Conservation (phyloP, 2,329 filamentous ascomycete genomes). For the Aspergillus awamori region DNA sequence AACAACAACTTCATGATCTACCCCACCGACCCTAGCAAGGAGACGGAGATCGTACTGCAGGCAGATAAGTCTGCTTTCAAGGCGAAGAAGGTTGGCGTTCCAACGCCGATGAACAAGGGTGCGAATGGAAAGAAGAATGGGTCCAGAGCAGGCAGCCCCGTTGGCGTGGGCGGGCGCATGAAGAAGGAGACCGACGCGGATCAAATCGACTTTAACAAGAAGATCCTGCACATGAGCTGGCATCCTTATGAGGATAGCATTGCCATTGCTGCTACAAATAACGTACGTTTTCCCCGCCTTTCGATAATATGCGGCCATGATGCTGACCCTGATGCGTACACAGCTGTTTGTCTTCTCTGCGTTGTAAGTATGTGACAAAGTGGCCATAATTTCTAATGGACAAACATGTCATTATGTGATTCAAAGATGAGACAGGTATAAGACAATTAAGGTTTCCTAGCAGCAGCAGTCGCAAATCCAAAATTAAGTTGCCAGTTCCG, state of each 20-base stretch:
- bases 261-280: slow-evolving; percentile 98
- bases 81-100: slow-evolving; percentile 98
- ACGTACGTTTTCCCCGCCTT: slow-evolving; percentile 66
- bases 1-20: slow-evolving; percentile 99
- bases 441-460: slow-evolving; percentile 27
- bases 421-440: slow-evolving; percentile 16
- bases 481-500: slow-evolving; percentile 29
- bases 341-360: slow-evolving; percentile 80
- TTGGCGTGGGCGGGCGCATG: slow-evolving; percentile 89
- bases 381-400: slow-evolving; percentile 28
- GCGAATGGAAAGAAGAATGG: slow-evolving; percentile 78
- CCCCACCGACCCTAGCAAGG: slow-evolving; percentile 91
- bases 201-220: slow-evolving; percentile 99
- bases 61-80: slow-evolving; percentile 99
- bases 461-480: slow-evolving; percentile 26
- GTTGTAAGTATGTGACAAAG: slow-evolving; percentile 52
- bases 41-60: slow-evolving; percentile 95
- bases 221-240: slow-evolving; percentile 99
- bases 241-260: slow-evolving; percentile 99
- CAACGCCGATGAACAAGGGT: slow-evolving; percentile 87
- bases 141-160: slow-evolving; percentile 85
- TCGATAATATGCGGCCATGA: background rate
- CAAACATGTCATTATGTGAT: slow-evolving; percentile 26
- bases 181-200: slow-evolving; percentile 98
- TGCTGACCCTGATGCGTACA: slow-evolving; percentile 20